phyloP scores from a whole-genome alignment of 2,329 filamentous ascomycete genomes.

The Pleoardoris graminearum region DNA sequence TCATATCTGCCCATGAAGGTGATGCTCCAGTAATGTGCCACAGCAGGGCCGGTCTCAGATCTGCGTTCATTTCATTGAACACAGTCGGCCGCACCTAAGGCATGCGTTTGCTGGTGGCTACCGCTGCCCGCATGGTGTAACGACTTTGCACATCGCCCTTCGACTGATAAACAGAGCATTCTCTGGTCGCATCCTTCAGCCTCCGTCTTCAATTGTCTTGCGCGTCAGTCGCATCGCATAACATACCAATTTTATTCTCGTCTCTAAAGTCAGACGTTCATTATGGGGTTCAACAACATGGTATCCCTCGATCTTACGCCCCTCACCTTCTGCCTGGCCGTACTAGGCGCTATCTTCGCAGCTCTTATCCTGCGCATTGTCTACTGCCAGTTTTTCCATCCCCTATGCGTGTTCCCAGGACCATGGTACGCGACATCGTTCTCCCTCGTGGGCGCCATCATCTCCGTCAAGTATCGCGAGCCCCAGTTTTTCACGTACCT shows the following conservation, averaged over 20 bases:
- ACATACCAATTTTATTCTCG: neutral
- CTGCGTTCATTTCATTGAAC: neutral
- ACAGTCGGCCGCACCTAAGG: neutral
- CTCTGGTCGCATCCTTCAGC: slow-evolving; percentile 2
- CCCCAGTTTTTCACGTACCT: slow-evolving; percentile 36
- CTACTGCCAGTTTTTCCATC: slow-evolving; percentile 49
- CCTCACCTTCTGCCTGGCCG: neutral
- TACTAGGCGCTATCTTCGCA: neutral
- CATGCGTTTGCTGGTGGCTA: neutral
- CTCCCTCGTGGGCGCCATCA: slow-evolving; percentile 33
- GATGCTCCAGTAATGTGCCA: neutral
- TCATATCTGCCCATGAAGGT: neutral
- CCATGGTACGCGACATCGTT: slow-evolving; percentile 46
- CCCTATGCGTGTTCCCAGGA: slow-evolving; percentile 49
- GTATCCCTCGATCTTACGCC: neutral
- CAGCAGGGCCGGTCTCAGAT: neutral
- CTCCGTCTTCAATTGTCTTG: neutral
- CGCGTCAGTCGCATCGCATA: neutral
- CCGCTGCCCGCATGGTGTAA: slow-evolving; percentile 2
- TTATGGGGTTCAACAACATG: neutral
- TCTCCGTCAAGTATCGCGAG: slow-evolving; percentile 32
- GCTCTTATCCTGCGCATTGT: slow-evolving; percentile 26
- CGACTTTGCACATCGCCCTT: neutral
- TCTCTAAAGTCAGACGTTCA: neutral
- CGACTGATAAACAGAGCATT: slow-evolving; percentile 4